Evolutionary conservation across 164 flowering plant species (phyloP).

Genomic region (Santalum album): DNA sequence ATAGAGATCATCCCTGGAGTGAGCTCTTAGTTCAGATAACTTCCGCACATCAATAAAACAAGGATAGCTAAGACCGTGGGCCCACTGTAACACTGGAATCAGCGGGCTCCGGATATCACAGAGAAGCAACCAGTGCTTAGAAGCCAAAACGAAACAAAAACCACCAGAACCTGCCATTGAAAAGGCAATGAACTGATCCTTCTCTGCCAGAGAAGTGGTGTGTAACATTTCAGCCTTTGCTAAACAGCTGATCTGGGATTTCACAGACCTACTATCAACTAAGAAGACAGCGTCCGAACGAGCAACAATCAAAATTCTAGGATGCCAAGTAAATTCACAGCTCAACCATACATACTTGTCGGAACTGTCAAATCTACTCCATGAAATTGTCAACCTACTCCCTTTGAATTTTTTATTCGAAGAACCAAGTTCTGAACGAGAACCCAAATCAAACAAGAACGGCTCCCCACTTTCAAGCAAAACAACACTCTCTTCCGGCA

Average conservation of each 20-base stretch:
- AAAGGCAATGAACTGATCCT: constrained; percentile 46
- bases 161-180: constrained; percentile 41
- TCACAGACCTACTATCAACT: constrained; percentile 46
- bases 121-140: constrained; percentile 38
- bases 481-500: constrained; percentile 50
- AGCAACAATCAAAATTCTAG: constrained; percentile 51
- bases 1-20: constrained; percentile 17
- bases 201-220: constrained; percentile 9
- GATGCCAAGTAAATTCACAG: constrained; percentile 81
- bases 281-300: constrained; percentile 39
- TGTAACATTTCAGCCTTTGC: constrained; percentile 33
- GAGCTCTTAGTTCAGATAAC: constrained; percentile 54
- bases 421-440: not conserved
- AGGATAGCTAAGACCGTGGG: constrained; percentile 48
- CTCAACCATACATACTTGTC: constrained; percentile 41
- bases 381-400: constrained; percentile 25
- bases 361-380: constrained; percentile 19
- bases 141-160: constrained; percentile 43
- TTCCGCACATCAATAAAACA: constrained; percentile 32
- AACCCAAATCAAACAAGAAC: constrained; percentile 54
- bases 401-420: constrained; percentile 21
- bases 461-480: constrained; percentile 57
- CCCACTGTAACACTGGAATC: constrained; percentile 67
- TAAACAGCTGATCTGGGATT: constrained; percentile 27
- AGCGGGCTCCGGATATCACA: constrained; percentile 62